Percentiles rank a stretch among this genome's conserved stretches.
These are phyloP conservation scores for Candida sojae DNA, from an alignment of 1,139 yeast genomes.

Conservation along the genomic window DNA sequence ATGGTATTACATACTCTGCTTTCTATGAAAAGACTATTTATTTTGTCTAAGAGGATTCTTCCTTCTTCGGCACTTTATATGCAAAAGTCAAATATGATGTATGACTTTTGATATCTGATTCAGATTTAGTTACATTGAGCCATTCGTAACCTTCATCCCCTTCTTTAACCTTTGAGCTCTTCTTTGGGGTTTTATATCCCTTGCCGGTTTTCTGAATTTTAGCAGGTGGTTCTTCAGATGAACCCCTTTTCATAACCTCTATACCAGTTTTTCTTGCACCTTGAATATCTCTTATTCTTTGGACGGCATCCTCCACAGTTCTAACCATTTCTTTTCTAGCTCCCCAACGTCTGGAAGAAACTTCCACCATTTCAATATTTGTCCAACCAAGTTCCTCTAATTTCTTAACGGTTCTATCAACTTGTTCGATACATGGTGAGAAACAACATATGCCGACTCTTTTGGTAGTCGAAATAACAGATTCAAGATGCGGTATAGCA, in stretches of 20 bases:
- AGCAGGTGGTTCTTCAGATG: constrained; percentile 9
- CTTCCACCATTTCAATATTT: constrained; percentile 91
- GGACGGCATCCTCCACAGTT: constrained; percentile 76
- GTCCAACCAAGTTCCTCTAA: constrained; percentile 80
- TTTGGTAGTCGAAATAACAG: constrained; percentile 56
- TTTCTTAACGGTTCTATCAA: constrained; percentile 77
- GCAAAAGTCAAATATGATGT: constrained; percentile 96
- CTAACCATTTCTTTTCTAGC: constrained; percentile 88
- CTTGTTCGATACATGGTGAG: constrained; percentile 98
- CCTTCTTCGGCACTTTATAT: constrained; percentile 17
- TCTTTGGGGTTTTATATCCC: constrained; percentile 91
- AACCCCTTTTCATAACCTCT: constrained; percentile 51
- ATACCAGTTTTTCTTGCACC: constrained; percentile 73
- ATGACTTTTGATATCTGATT: constrained; percentile 85
- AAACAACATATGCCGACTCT: constrained; percentile 84
- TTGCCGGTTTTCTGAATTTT: constrained; percentile 41
- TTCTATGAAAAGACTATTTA: background rate
- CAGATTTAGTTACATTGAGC: constrained; percentile 81
- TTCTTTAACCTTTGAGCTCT: constrained; percentile 74
- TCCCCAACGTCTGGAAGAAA: constrained; percentile 85
- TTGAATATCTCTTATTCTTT: constrained; percentile 79
- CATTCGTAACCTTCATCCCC: constrained; percentile 82
- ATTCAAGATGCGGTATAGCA: constrained; percentile 76
- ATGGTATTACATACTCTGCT: constrained; percentile 1
- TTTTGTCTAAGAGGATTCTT: background rate